Evolutionary conservation across 2,329 filamentous ascomycete genomes (phyloP).

Genomic region (Trematosphaeria pertusa): DNA sequence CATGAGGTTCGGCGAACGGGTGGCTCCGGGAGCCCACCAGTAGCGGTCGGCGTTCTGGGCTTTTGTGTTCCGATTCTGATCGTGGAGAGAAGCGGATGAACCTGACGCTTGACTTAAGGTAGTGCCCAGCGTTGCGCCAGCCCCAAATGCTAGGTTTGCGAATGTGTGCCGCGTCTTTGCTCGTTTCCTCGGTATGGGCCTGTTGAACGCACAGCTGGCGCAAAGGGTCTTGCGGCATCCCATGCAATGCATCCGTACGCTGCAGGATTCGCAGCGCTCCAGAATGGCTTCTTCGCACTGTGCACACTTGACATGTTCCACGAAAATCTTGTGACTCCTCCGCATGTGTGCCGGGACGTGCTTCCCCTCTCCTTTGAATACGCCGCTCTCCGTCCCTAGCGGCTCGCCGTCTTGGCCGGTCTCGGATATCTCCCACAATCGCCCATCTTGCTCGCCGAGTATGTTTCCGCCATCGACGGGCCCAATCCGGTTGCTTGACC

Average conservation of each 20-base stretch:
- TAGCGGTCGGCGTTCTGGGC: constrained; percentile 49
- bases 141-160: constrained; percentile 45
- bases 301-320: constrained; percentile 61
- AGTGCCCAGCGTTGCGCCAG: constrained; percentile 30
- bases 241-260: constrained; percentile 67
- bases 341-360: constrained; percentile 61
- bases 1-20: constrained; percentile 65
- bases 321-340: constrained; percentile 60
- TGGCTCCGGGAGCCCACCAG: constrained; percentile 67
- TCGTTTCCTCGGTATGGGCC: constrained; percentile 55
- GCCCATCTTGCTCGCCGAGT: constrained; percentile 54
- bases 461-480: constrained; percentile 42
- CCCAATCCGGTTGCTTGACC: constrained; percentile 65
- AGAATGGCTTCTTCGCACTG: constrained; percentile 60
- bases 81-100: constrained; percentile 33
- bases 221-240: constrained; percentile 67
- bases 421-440: constrained; percentile 64
- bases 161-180: constrained; percentile 49
- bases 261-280: constrained; percentile 67
- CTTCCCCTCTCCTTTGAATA: constrained; percentile 59
- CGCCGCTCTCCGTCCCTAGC: constrained; percentile 57
- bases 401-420: constrained; percentile 63
- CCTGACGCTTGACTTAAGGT: constrained; percentile 38
- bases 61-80: constrained; percentile 28
- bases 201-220: constrained; percentile 65